These are phyloP conservation scores for Apiospora sp. DNA, from an alignment of 2,329 filamentous ascomycete genomes.

Conservation along the genomic window DNA sequence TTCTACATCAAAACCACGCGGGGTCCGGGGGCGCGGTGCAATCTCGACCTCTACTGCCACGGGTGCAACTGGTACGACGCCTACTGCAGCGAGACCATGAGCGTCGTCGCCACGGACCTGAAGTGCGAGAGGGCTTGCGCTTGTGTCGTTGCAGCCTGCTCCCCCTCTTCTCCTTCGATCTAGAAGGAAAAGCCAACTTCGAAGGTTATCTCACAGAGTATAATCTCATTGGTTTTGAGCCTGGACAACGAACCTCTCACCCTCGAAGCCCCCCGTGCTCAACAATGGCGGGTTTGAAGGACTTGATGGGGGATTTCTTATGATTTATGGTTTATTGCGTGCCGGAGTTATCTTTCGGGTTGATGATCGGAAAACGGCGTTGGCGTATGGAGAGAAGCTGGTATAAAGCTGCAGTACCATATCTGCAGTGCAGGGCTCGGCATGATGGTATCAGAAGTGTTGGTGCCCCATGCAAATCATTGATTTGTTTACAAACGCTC, in stretches of 20 bases:
- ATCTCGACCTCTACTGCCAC: not conserved
- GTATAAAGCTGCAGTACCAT: not conserved
- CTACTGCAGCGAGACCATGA: not conserved
- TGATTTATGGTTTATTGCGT: not conserved
- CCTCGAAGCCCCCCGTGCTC: no score
- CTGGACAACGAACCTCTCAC: not conserved
- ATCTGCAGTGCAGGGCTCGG: no score
- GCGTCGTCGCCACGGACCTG: not conserved
- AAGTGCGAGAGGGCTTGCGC: not conserved
- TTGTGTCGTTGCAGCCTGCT: not conserved
- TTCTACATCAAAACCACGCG: not conserved
- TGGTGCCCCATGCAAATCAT: no score
- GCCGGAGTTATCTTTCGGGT: not conserved
- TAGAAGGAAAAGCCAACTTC: not conserved
- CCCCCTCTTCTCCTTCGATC: not conserved
- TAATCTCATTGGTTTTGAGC: not conserved
- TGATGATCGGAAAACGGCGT: not conserved
- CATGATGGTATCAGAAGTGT: no score
- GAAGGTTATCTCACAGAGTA: not conserved
- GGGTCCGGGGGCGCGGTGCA: not conserved
- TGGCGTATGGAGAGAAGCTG: not conserved
- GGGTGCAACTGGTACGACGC: conserved; percentile 10
- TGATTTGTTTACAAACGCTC: no score
- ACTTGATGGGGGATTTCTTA: not conserved
- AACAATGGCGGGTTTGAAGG: not conserved